Base-by-base conservation (phyloP, 805 yeast genomes). In the Metschnikowia bowlesiae region DNA sequence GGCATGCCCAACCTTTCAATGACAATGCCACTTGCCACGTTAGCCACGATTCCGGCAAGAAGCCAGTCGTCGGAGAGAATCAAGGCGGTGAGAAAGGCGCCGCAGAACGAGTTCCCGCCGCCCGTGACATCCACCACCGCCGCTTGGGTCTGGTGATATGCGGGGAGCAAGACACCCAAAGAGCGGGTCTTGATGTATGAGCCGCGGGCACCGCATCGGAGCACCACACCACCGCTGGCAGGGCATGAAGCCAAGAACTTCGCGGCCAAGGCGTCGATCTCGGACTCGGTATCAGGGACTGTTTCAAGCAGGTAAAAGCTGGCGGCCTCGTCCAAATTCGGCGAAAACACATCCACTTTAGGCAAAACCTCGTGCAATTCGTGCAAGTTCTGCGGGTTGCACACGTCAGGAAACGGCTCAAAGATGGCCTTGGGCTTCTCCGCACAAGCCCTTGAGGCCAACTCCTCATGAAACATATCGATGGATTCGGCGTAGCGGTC, bases 331-430 rank as follows among this genome's bases (percentile, higher is more conserved):
- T 85, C 84, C 7, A 89, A 81, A 64, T 91, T 91, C 0, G 98
- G 98, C 1, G 96, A 80, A 31, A 91, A 72, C 0, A 88, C 74
- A 47, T 82, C 81, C 2, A 87, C 73, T 5, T 69, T 53, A 8
- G 67, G 61, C 14, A 85, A 62, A 7, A 78, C 68, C 1, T 61
- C 60, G 0, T 66, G 60, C 36, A 81, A 65, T 3, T 32, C 42
- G 1, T 33, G 46, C 28, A 58, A 58, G 50, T 80, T 74, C 33
- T 75, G 83, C 1, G 82, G 77, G 0, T 60, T 64, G 63, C 96
- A 88, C 18, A 78, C 78, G 51, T 83, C 87, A 1, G 97, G 97
- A 7, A 87, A 79, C 0, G 97, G 97, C 66, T 91, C 98, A 84
- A 90, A 92, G 0, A 87, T 77, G 48, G 81, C 73, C 2, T 71